Base-by-base conservation (phyloP, 2,329 filamentous ascomycete species). In the Penicillium griseofulvum region DNA sequence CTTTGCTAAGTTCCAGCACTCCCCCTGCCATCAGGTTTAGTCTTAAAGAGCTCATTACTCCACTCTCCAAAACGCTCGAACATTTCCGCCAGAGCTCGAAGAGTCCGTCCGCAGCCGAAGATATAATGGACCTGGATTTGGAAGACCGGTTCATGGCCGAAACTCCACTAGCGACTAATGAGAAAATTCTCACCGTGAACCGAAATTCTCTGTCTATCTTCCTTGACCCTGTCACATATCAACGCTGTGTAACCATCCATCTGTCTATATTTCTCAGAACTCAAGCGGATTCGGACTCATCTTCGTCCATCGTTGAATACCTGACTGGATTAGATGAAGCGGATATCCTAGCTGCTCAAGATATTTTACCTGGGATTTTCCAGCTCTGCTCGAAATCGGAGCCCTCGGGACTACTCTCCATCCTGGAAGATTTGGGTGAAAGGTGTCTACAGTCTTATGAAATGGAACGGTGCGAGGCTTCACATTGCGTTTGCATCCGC, bases 401-500 rank as follows among this genome's bases (percentile, higher is more conserved):
- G 5, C 67, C 70, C 39, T 55, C 65, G 29, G 76, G 78, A 47
- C 68, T 77, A 14, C 72, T 79, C 22, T 67, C 63, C 5, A 62
- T 85, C 6, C 68, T 85, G 12, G 75, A 78, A 49, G 69, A 76
- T 56, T 64, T 83, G 36, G 80, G 74, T 19, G 75, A 80, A 49
- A 72, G 73, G 29, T 75, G 82, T 39, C 68, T 86, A 3, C 71
- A 74, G 45, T 76, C 79, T 3, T 82, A 85, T 55, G 81, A 84
- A 28, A 87, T 87, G 64, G 84, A 87, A 54, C 84, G 85, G 60
- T 93, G 88, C 58, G 92, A 97, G 73, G 83, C 87, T 19, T 85
- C 88, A 4, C 76, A 91, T 46, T 82, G 81, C 42, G 77, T 86
- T 17, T 87, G 86, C 59, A 79, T 96, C 24, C 83, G 87, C 44